Evolutionary conservation across 2,329 filamentous ascomycete genomes (phyloP).

Genomic region (Pseudogymnoascus sp.): DNA sequence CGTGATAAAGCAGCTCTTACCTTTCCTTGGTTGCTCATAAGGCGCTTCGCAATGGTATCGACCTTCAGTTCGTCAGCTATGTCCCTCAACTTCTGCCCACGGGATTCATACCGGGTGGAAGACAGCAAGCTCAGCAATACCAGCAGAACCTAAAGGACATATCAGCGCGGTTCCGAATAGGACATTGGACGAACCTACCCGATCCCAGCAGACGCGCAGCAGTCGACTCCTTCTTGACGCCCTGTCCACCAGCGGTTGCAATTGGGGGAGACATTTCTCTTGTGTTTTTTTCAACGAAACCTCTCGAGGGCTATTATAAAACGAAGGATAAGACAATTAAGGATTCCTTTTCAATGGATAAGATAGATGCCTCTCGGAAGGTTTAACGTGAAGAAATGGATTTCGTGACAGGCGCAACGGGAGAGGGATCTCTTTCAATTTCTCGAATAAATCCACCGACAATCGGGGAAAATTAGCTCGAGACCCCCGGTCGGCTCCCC

Average conservation of each 20-base stretch:
- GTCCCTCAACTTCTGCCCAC: constrained; percentile 9
- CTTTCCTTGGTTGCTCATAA: constrained; percentile 95
- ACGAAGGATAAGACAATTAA: constrained; percentile 8
- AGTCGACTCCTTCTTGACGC: constrained; percentile 79
- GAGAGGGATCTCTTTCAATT: not conserved
- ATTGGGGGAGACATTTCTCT: constrained; percentile 11
- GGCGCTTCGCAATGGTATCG: constrained; percentile 94
- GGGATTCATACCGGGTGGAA: constrained; percentile 68
- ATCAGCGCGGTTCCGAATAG: constrained; percentile 12
- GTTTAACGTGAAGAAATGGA: not conserved
- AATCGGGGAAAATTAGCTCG: not conserved
- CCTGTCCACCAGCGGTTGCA: constrained; percentile 38
- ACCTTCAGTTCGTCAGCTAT: constrained; percentile 48
- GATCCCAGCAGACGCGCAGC: constrained; percentile 83
- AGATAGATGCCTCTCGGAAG: not conserved
- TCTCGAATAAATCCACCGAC: constrained; percentile 7
- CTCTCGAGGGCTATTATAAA: not conserved
- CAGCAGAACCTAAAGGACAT: constrained; percentile 63
- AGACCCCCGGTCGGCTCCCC: not conserved
- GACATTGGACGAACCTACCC: constrained; percentile 45
- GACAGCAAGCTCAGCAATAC: constrained; percentile 85
- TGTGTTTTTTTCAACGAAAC: constrained; percentile 4
- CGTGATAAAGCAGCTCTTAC: constrained; percentile 32
- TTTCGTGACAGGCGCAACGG: constrained; percentile 1
- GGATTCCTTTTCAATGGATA: not conserved